Evolutionary conservation across 164 flowering plant species (phyloP).

Genomic region (Pachysandra terminalis): DNA sequence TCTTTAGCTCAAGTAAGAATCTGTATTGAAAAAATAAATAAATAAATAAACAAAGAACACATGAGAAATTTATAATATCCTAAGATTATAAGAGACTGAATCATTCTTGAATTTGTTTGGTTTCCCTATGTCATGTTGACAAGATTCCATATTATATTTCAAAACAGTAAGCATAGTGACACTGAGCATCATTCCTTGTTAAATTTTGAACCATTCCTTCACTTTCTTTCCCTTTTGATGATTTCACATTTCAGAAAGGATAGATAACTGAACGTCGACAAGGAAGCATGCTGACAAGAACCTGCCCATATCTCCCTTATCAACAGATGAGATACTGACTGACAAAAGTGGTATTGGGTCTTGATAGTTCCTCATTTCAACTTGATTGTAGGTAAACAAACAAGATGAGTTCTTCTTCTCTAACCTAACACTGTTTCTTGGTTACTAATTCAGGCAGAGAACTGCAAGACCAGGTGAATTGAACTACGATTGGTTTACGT

Average conservation of each 20-base stretch:
- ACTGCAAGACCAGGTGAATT: slow-evolving; percentile 64
- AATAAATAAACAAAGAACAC: too few relatives aligned
- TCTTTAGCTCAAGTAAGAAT: too few relatives aligned
- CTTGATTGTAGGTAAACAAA: background rate
- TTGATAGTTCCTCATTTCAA: too few relatives aligned
- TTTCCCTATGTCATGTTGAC: too few relatives aligned
- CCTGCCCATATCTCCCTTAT: background rate
- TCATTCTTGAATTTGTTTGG: too few relatives aligned
- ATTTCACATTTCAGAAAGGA: background rate
- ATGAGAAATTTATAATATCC: too few relatives aligned
- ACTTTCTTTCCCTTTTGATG: too few relatives aligned
- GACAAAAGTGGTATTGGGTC: slow-evolving; percentile 65
- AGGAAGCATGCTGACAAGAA: slow-evolving; percentile 4
- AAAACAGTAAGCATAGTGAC: too few relatives aligned
- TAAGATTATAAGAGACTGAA: too few relatives aligned
- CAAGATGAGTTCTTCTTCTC: background rate
- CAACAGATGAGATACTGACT: slow-evolving; percentile 57
- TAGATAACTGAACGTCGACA: background rate
- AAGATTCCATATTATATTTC: too few relatives aligned
- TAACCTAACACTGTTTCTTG: slow-evolving; percentile 10
- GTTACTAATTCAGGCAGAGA: slow-evolving; percentile 50
- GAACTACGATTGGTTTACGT: too few relatives aligned
- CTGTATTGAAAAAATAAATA: too few relatives aligned
- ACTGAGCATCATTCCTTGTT: background rate
- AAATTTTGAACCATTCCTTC: background rate